Base-by-base conservation (phyloP, 305 asterid genomes). In the Fraxinus albicans region DNA sequence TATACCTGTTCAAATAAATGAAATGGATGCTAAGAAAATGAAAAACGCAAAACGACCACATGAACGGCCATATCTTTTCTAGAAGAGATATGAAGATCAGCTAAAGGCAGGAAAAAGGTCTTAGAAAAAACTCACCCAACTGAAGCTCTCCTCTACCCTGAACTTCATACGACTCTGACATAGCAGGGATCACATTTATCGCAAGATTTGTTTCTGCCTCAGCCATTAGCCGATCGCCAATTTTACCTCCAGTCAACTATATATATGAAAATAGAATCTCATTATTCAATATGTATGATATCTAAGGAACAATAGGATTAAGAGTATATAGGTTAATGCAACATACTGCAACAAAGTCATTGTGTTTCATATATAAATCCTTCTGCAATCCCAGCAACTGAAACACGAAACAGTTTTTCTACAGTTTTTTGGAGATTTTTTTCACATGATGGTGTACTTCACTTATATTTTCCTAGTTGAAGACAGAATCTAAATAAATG, bases 61-160 rank as follows among this genome's bases (percentile, higher is more conserved):
- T 33, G 58, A 79, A 69, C 77, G 78, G 79, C 79, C 21, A 72
- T 73, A 79, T 35, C 77, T 36, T 33, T 76, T 70, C 27, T 38
- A 44, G 73, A 80, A 10, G 19, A 72, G 76, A 17, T 33, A 72
- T 7, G 23, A 25, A 72, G 73, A 60, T 81, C 23, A 80, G 67
- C 35, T 7, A 33, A 38, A 74, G 55, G 19, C 21, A 23, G 19
- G 38, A 76, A 34, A 35, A 73, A 17, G 15, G 50, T 73, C 40
- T n/a, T 73, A 38, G 75, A 58, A 77, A 83, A 77, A 84, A 67
- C 92, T 84, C 84, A 95, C 99, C 99, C 88, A 97, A 89, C 81
- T 97, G 99, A 90, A 97, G 98, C 90, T 97, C 99, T 88, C 99
- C 99, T 89, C 99, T 90, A 84, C 99, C 99, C 86, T 95, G 99